These are phyloP conservation scores for Globisporangium polare DNA, from an alignment of 352 stramenopile genomes.

Conservation along the genomic window DNA sequence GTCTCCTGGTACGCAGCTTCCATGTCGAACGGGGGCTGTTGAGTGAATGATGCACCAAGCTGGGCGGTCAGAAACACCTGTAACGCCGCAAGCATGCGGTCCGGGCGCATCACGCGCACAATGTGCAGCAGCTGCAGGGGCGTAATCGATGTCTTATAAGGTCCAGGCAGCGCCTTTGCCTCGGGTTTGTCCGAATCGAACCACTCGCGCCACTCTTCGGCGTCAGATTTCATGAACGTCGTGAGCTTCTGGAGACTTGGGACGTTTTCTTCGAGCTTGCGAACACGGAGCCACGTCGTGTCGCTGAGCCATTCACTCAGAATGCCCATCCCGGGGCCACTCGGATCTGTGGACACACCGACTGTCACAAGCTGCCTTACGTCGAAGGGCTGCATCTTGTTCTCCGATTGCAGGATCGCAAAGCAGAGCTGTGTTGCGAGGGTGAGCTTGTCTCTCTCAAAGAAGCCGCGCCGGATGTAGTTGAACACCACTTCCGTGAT, in stretches of 20 bases:
- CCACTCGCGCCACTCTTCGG: slow-evolving; percentile 95
- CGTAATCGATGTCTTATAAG: slow-evolving; percentile 46
- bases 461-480: slow-evolving; percentile 92
- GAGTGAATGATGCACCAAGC: slow-evolving; percentile 56
- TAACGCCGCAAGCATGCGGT: slow-evolving; percentile 77
- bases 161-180: slow-evolving; percentile 83
- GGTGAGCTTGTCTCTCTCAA: slow-evolving; percentile 93
- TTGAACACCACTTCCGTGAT: slow-evolving; percentile 91
- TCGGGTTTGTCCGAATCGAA: slow-evolving; percentile 93
- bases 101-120: slow-evolving; percentile 75
- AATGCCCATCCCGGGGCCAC: slow-evolving; percentile 75
- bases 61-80: slow-evolving; percentile 54
- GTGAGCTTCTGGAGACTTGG: slow-evolving; percentile 89
- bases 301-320: slow-evolving; percentile 92
- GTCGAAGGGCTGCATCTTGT: slow-evolving; percentile 47
- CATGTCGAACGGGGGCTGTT: slow-evolving; percentile 88
- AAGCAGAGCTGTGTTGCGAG: slow-evolving; percentile 91
- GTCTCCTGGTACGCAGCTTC: slow-evolving; percentile 85
- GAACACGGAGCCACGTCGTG: slow-evolving; percentile 85
- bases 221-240: slow-evolving; percentile 93
- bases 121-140: slow-evolving; percentile 73
- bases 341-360: slow-evolving; percentile 30
- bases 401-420: slow-evolving; percentile 83
- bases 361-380: slow-evolving; percentile 78
- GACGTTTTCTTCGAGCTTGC: slow-evolving; percentile 86